Evolutionary conservation across 225 moss, liverwort and hornwort species (phyloP).

Genomic region (Polytrichum commune): DNA sequence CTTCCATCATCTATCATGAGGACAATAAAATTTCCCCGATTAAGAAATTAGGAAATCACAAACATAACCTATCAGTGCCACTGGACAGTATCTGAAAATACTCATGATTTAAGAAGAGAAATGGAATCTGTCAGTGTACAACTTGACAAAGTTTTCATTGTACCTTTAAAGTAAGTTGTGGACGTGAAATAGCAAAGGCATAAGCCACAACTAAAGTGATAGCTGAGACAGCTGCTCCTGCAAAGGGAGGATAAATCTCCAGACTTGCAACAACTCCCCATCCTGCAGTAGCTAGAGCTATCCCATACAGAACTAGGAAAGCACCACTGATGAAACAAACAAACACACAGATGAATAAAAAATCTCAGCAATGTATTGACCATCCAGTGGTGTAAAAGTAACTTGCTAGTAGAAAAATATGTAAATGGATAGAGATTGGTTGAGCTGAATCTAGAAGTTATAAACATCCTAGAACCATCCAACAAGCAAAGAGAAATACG

Average conservation of each 20-base stretch:
- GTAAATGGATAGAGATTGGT: no score
- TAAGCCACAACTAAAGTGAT: slow-evolving; percentile 92
- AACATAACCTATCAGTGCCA: not conserved
- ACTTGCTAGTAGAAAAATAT: no score
- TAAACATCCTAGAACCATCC: no score
- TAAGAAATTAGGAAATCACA: slow-evolving; percentile 3
- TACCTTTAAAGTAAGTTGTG: slow-evolving; percentile 91
- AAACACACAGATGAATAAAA: not conserved
- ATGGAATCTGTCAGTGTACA: slow-evolving; percentile 7
- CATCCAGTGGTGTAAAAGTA: no score
- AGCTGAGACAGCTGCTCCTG: slow-evolving; percentile 96
- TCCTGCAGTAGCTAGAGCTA: slow-evolving; percentile 90
- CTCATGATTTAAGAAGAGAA: not conserved
- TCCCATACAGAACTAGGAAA: slow-evolving; percentile 89
- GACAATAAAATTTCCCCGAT: not conserved
- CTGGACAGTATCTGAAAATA: not conserved
- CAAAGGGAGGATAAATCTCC: slow-evolving; percentile 99
- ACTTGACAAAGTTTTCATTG: not conserved
- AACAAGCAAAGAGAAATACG: no score
- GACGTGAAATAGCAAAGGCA: slow-evolving; percentile 96
- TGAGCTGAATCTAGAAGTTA: no score
- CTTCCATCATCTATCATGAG: slow-evolving; percentile 82
- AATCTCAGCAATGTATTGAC: no score
- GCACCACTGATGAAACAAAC: slow-evolving; percentile 60
- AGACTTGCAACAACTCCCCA: slow-evolving; percentile 99